phyloP scores from a whole-genome alignment of 495 filamentous ascomycete species.

The Xylaria grammica region DNA sequence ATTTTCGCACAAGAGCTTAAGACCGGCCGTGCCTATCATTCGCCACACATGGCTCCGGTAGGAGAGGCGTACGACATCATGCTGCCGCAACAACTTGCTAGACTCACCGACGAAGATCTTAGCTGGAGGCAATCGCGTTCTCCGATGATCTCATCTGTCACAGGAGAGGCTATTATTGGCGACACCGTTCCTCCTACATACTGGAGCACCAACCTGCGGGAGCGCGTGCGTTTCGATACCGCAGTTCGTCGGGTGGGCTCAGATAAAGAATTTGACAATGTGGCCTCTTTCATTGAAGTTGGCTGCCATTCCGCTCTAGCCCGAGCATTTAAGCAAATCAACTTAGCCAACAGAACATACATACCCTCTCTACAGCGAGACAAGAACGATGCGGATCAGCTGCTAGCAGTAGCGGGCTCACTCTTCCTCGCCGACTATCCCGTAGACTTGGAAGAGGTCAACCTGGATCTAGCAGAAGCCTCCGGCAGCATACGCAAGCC shows the following conservation, averaged over 20 bases:
- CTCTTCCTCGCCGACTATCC: conserved; percentile 36
- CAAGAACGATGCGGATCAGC: conserved; percentile 35
- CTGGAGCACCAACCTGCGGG: conserved; percentile 52
- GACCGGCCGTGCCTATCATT: conserved; percentile 56
- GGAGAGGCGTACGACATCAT: conserved; percentile 40
- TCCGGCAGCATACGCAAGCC: conserved; percentile 14
- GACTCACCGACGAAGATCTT: conserved; percentile 22
- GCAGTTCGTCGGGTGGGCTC: conserved; percentile 32
- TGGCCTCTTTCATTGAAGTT: conserved; percentile 45
- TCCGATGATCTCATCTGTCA: conserved; percentile 40
- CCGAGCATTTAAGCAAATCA: conserved; percentile 47
- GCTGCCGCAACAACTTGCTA: conserved; percentile 20
- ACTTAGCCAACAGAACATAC: conserved; percentile 43
- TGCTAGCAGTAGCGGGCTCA: conserved; percentile 41
- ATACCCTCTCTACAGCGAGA: conserved; percentile 40
- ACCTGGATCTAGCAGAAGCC: neutral
- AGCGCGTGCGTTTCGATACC: conserved; percentile 48
- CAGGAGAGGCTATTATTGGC: conserved; percentile 21
- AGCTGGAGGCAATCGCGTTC: conserved; percentile 20
- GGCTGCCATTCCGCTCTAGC: conserved; percentile 60
- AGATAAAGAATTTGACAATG: conserved; percentile 13
- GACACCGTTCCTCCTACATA: conserved; percentile 30
- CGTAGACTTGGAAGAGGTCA: conserved; percentile 19
- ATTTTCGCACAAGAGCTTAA: conserved; percentile 45
- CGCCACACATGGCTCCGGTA: conserved; percentile 49